Evolutionary conservation across 495 filamentous ascomycete genomes (phyloP), one percentile per base, ranked within the genome.

Genomic region (Bacidia gigantensis): DNA sequence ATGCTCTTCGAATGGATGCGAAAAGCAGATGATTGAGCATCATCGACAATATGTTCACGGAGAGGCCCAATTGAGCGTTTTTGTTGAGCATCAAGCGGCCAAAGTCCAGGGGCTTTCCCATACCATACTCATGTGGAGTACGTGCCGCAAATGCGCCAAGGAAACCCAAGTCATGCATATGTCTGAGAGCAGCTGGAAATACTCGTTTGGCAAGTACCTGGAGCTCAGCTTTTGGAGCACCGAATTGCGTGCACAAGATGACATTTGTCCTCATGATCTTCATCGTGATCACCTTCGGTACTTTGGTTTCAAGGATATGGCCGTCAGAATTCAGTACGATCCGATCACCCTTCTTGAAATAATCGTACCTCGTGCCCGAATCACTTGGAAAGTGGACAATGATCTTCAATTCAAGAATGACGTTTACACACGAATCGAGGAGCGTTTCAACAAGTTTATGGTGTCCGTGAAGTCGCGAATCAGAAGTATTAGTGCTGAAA

Each of bases 11-110:
- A 87, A 92, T 58, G 84, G 85, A 11, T 99, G 93, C 61, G 88
- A 93, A 54, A 81, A 80, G 46, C 84, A 79, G 56, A 88, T 96
- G 87, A 75, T 80, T 54, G 86, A 97, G 54, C 93, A 99, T 64
- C 87, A 97, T 66, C 81, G 90, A 49, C 93, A 95, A 46, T 99
- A 97, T 61, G 93, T 97, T 2, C 93, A 99, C 60, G 93, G 90
- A 11, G 86, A 95, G 64, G 92, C 89, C 18, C 87, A 93, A 51
- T 76, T 99, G 46, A 95, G 87, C 49, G 78, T 95, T 14, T 83
- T 94, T 58, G 80, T 94, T 21, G 82, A 94, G 62, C 82, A 79
- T 24, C 80, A 83, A 58, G 73, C 81, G 18, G 78, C 79, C 23
- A 84, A 82, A 52, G 71, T 88, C 50, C 72, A 74, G 42, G 84